Evolutionary conservation across 768 basidiomycete genomes (phyloP), one percentile per base, ranked within the genome.

Genomic region (Lactarius psammicola): DNA sequence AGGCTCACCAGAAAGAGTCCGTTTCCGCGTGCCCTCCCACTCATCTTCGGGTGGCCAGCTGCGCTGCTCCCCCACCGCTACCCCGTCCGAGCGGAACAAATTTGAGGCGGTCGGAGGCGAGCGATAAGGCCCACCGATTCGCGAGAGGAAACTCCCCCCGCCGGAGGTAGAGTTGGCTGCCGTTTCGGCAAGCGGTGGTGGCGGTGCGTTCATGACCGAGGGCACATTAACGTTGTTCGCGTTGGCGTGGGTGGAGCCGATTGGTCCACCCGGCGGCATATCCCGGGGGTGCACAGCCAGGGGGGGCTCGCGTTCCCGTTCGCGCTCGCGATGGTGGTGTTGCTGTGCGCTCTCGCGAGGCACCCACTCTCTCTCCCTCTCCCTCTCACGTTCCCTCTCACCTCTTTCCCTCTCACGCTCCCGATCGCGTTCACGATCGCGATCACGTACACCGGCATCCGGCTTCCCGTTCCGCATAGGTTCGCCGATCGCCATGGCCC

Each of bases 401-500:
- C 75, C 75, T 62, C 71, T 58, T 26, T 68, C 73, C 30, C 73
- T 75, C 2, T 80, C 77, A 56, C 77, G 75, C 63, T 76, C 75
- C 26, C 75, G 72, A 67, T 85, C 83, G 73, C 85, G 84, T 40
- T 85, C 82, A 4, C 82, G 76, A 59, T 84, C 80, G 60, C 81
- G 63, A n/a, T 65, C 81, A 38, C 71, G 74, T 49, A 74, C 65
- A 49, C 72, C 63, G 46, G 73, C 63, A 51, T 84, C 83, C 18
- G 72, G 69, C 73, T 83, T 86, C 59, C 68, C 72, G 36, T 72
- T 71, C 66, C 83, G 78, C 13, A 78, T 71, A 33, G 75, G 66
- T 55, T 85, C 84, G 53, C 74, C 74, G 18, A 80, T 77, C 20
- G 85, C 82, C 88, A 89, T 89, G 3, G 87, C 87, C 69, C 89